Evolutionary conservation across 805 yeast genomes (phyloP).

Genomic region (Kluyveromyces nonfermentans): DNA sequence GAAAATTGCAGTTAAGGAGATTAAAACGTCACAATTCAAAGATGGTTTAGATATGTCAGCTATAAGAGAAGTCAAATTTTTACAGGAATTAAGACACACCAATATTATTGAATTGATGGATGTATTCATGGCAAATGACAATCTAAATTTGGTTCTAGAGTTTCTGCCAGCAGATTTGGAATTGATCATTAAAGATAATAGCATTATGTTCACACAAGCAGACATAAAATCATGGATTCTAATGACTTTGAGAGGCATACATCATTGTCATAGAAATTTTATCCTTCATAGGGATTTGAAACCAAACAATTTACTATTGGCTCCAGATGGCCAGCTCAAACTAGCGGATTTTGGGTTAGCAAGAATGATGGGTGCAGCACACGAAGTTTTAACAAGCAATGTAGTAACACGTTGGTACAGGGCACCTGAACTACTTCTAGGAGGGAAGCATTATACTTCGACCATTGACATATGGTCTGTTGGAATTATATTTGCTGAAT

Average conservation of each 20-base stretch:
- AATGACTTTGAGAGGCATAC: conserved; percentile 90
- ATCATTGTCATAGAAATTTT: conserved; percentile 89
- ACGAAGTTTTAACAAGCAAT: conserved; percentile 74
- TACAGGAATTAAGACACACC: conserved; percentile 68
- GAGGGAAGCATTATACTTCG: conserved; percentile 79
- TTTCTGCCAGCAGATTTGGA: conserved; percentile 89
- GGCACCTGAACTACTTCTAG: conserved; percentile 88
- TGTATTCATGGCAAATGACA: conserved; percentile 60
- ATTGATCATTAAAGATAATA: conserved; percentile 72
- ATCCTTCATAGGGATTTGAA: conserved; percentile 89
- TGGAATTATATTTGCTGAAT: conserved; percentile 91
- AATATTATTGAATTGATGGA: conserved; percentile 85
- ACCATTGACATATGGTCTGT: conserved; percentile 95
- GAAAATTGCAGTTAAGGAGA: conserved; percentile 85
- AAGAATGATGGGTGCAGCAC: conserved; percentile 67
- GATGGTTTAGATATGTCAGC: conserved; percentile 99
- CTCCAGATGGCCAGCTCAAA: conserved; percentile 82
- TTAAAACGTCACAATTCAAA: conserved; percentile 86
- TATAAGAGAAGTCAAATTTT: conserved; percentile 79
- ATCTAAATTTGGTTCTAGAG: conserved; percentile 81
- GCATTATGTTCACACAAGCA: conserved; percentile 67
- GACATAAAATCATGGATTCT: conserved; percentile 90
- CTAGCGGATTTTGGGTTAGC: conserved; percentile 98
- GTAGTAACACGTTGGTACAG: conserved; percentile 98
- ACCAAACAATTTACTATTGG: conserved; percentile 80